Conservation (phyloP, 139 green algal species). For the Tetraselmis striata region DNA sequence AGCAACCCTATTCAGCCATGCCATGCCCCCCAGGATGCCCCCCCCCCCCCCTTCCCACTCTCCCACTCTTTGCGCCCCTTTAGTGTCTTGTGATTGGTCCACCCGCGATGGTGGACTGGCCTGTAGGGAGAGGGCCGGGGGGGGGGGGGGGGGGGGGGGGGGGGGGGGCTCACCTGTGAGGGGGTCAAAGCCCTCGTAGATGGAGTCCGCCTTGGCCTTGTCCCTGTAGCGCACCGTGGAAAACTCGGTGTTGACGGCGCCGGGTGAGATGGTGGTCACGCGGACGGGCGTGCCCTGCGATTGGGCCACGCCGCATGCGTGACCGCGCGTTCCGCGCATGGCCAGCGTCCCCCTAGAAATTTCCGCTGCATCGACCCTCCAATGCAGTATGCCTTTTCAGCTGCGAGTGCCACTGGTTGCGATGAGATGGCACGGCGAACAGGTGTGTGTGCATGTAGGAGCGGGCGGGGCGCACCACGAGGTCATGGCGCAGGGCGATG, state of each 20-base stretch:
- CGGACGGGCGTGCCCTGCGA: neutral
- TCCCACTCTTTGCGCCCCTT: too few species aligned
- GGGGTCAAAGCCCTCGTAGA: constrained; percentile 69
- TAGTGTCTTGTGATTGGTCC: too few species aligned
- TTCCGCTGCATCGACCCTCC: neutral
- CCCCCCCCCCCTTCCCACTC: too few species aligned
- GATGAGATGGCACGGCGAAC: neutral
- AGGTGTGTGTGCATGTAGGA: constrained; percentile 51
- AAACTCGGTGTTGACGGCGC: constrained; percentile 79
- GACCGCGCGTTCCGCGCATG: constrained; percentile 49
- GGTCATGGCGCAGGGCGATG: constrained; percentile 59
- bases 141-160: constrained; percentile 9
- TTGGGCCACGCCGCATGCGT: constrained; percentile 33
- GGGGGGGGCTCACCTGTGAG: constrained; percentile 15
- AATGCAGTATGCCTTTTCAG: neutral
- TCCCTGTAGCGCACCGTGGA: constrained; percentile 62
- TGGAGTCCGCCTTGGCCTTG: constrained; percentile 40
- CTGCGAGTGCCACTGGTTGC: neutral
- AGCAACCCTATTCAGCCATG: too few species aligned
- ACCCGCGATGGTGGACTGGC: too few species aligned
- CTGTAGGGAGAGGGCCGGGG: too few species aligned
- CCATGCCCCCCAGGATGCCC: too few species aligned
- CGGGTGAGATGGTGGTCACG: constrained; percentile 21
- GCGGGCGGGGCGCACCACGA: too few species aligned
- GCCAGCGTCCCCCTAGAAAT: too few species aligned